Evolutionary conservation across 1,284 basidiomycete species (phyloP).

Genomic region (Peniophora sp.): DNA sequence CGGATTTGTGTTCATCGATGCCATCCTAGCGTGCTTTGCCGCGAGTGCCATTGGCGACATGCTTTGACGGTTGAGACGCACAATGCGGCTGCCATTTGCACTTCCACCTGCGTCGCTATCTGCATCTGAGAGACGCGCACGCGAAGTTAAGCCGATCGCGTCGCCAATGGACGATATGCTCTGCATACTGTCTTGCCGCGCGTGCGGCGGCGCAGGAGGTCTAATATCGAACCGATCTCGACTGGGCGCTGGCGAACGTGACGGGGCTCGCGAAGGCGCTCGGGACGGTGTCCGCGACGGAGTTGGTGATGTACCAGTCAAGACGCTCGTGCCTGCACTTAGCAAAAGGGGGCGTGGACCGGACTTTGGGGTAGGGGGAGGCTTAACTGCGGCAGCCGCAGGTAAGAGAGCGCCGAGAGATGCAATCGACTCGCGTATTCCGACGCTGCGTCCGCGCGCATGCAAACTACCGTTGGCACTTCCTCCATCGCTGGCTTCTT

Average conservation of each 20-base stretch:
- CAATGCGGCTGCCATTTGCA: conserved; percentile 38
- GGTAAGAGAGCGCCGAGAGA: conserved; percentile 24
- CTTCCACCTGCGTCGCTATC: conserved; percentile 52
- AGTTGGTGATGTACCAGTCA: conserved; percentile 32
- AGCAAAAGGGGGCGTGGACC: conserved; percentile 52
- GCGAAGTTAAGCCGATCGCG: conserved; percentile 14
- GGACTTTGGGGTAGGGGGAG: conserved; percentile 26
- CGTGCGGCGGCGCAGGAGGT: conserved; percentile 26
- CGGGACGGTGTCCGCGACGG: not conserved
- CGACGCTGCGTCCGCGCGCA: conserved; percentile 13
- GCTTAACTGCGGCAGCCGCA: conserved; percentile 15
- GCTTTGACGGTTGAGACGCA: conserved; percentile 58
- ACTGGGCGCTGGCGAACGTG: conserved; percentile 15
- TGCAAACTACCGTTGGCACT: too few relatives aligned
- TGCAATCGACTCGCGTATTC: conserved; percentile 35
- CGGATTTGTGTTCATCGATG: not conserved
- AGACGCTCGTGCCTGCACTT: conserved; percentile 31
- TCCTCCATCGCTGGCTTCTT: not conserved
- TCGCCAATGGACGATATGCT: conserved; percentile 57
- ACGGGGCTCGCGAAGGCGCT: conserved; percentile 25
- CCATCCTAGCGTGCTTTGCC: conserved; percentile 23
- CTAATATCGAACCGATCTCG: conserved; percentile 44
- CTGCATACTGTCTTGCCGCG: conserved; percentile 40
- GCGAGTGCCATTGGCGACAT: conserved; percentile 65
- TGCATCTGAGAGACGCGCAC: conserved; percentile 12